phyloP scores from a whole-genome alignment of 1,284 basidiomycete genomes.

The Moniliophthora roreri region DNA sequence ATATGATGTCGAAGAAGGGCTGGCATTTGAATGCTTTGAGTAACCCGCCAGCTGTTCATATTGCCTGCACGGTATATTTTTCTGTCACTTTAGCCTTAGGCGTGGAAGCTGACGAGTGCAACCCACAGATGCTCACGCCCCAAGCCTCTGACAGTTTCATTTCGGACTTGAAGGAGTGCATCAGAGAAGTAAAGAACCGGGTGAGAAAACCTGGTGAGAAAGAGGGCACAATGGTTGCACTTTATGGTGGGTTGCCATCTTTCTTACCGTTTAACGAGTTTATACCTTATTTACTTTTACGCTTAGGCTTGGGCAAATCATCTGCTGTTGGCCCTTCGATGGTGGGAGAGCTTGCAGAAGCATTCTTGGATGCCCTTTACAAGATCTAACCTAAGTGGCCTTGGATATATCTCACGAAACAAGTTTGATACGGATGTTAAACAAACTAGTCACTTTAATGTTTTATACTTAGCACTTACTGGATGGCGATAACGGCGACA shows the following conservation, averaged over 20 bases:
- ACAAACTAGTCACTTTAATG: too few species aligned
- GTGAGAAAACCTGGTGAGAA: conserved; percentile 43
- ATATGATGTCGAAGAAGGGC: conserved; percentile 80
- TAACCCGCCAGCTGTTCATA: conserved; percentile 84
- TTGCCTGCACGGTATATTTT: conserved; percentile 81
- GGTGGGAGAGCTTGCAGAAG: conserved; percentile 80
- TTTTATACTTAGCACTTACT: too few species aligned
- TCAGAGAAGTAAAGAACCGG: conserved; percentile 54
- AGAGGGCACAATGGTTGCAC: conserved; percentile 80
- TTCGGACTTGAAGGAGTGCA: conserved; percentile 76
- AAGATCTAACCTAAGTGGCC: too few species aligned
- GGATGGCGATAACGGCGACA: too few species aligned
- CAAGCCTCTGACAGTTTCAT: conserved; percentile 78
- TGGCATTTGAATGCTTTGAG: conserved; percentile 91
- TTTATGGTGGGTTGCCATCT: conserved; percentile 74
- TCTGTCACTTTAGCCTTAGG: conserved; percentile 5
- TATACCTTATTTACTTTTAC: not conserved
- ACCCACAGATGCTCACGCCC: conserved; percentile 69
- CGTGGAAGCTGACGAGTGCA: not conserved
- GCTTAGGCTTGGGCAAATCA: conserved; percentile 80
- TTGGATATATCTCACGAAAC: too few species aligned
- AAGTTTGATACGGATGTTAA: too few species aligned
- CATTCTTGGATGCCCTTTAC: conserved; percentile 83
- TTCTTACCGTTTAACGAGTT: conserved; percentile 2
- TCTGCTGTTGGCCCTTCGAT: conserved; percentile 89